A percentile compares a stretch with the other conserved stretches of the same genome.
Conservation (phyloP, 768 basidiomycete genomes). For the Amanita muscaria region DNA sequence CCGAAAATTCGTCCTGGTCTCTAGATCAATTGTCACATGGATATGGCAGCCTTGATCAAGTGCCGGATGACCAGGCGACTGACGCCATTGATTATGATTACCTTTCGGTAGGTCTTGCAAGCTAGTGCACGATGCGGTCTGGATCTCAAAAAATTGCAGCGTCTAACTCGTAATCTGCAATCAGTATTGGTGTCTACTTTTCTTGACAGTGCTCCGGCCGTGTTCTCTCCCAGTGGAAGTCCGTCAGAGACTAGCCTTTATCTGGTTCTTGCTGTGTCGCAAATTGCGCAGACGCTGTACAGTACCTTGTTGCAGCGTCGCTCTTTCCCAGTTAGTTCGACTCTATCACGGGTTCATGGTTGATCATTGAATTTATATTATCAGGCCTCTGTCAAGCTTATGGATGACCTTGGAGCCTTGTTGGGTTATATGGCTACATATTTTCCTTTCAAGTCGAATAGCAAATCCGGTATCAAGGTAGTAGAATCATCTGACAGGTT, state of each 20-base stretch:
- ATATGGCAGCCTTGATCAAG: conserved; percentile 19
- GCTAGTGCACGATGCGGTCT: neutral
- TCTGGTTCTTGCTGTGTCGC: conserved; percentile 46
- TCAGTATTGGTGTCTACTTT: conserved; percentile 75
- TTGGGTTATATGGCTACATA: conserved; percentile 72
- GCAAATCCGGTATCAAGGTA: conserved; percentile 53
- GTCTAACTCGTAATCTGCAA: conserved; percentile 66
- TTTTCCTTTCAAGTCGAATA: conserved; percentile 64
- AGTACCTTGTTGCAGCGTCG: conserved; percentile 36
- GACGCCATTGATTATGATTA: neutral
- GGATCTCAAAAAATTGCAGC: conserved; percentile 27
- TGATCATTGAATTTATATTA: conserved; percentile 1
- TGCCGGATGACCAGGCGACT: neutral
- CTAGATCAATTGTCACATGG: conserved; percentile 13
- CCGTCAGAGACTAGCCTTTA: conserved; percentile 54
- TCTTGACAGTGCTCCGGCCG: conserved; percentile 78
- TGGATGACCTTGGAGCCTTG: conserved; percentile 47
- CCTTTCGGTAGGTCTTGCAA: conserved; percentile 9
- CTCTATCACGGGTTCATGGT: neutral
- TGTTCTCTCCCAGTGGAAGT: conserved; percentile 60
- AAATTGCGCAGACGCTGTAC: conserved; percentile 56
- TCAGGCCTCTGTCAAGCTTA: conserved; percentile 13
- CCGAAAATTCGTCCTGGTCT: conserved; percentile 8
- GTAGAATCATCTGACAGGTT: too few species aligned
- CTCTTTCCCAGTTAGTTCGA: neutral